Conservation (phyloP, 2,329 filamentous ascomycete genomes). For the Amauroascus niger region DNA sequence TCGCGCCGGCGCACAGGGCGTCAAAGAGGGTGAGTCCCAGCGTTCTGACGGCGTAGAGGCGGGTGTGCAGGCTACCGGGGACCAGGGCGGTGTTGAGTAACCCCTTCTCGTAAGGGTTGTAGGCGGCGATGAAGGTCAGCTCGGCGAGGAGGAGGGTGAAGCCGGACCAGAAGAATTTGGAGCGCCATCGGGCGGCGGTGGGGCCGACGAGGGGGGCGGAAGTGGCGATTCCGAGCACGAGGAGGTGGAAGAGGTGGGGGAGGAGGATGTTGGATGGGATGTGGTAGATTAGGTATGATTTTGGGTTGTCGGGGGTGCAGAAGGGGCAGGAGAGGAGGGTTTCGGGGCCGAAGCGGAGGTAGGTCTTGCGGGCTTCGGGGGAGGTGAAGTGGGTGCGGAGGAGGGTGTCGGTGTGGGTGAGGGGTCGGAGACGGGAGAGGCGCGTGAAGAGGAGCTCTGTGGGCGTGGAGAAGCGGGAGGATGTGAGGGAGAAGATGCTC, state of each 20-base stretch:
- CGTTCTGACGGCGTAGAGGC: conserved; percentile 51
- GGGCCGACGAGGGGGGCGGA: conserved; percentile 55
- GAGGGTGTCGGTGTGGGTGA: conserved; percentile 49
- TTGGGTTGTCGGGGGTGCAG: conserved; percentile 61
- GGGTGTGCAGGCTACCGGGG: conserved; percentile 28
- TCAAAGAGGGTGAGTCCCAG: conserved; percentile 58
- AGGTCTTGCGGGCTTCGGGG: conserved; percentile 64
- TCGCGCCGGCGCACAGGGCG: conserved; percentile 49
- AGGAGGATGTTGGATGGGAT: conserved; percentile 57
- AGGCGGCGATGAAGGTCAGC: conserved; percentile 46
- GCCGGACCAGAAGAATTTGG: conserved; percentile 55
- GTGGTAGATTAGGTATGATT: conserved; percentile 69
- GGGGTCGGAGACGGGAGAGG: conserved; percentile 42
- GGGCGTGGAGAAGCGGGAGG: conserved; percentile 76
- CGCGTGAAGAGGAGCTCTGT: conserved; percentile 75
- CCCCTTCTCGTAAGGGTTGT: conserved; percentile 53
- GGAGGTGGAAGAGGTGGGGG: conserved; percentile 72
- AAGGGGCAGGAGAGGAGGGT: conserved; percentile 69
- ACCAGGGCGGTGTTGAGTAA: conserved; percentile 26
- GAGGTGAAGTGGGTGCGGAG: conserved; percentile 61
- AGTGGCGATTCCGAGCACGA: conserved; percentile 62
- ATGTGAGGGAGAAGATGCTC: conserved; percentile 70
- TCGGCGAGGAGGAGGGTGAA: conserved; percentile 54
- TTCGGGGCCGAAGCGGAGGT: conserved; percentile 70
- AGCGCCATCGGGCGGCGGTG: conserved; percentile 59